phyloP scores from a whole-genome alignment of 129 eudicot species.

The Deinandra increscens region DNA sequence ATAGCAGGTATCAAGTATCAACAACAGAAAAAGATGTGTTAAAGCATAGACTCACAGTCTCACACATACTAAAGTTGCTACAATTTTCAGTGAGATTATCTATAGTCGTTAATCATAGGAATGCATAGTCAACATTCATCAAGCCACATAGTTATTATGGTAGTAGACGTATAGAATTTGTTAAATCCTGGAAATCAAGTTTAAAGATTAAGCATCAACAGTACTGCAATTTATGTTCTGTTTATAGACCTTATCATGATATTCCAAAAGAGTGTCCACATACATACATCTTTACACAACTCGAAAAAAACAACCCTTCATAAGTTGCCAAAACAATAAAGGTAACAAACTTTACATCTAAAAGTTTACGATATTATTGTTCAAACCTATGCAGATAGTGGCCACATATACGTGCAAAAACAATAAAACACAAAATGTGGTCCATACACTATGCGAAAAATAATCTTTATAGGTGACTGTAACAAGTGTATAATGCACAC shows the following conservation, averaged over 20 bases:
- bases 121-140: background rate
- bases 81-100: background rate
- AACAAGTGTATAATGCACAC: background rate
- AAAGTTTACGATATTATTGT: background rate
- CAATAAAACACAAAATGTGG: background rate
- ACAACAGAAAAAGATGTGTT: no score
- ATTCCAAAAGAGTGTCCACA: background rate
- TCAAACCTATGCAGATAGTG: background rate
- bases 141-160: background rate
- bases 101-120: background rate
- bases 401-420: background rate
- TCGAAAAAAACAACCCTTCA: background rate
- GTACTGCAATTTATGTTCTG: background rate
- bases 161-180: background rate
- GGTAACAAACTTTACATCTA: background rate
- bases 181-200: background rate
- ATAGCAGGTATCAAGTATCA: no score
- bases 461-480: background rate
- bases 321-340: background rate
- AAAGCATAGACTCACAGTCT: background rate
- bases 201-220: background rate
- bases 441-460: background rate
- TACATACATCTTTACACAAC: conserved; percentile 5
- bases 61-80: conserved; percentile 1
- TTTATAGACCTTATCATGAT: background rate